These are phyloP conservation scores for Termitomyces sp. DNA, from an alignment of 768 basidiomycete genomes.

Conservation along the genomic window DNA sequence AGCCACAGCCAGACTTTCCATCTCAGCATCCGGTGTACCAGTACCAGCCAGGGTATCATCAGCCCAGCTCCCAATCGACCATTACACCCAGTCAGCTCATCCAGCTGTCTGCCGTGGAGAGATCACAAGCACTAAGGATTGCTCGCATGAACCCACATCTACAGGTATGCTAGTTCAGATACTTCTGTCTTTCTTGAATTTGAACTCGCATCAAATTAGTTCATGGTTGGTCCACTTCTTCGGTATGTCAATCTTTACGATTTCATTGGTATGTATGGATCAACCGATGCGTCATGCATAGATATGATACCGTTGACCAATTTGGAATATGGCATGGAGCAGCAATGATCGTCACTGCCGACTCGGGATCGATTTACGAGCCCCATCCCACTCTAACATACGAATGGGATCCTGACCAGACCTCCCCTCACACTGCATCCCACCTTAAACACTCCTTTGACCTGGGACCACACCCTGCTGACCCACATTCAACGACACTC, in stretches of 20 bases:
- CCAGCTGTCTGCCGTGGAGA: constrained; percentile 54
- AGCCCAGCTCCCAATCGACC: constrained; percentile 20
- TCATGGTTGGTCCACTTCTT: constrained; percentile 90
- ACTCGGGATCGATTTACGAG: constrained; percentile 73
- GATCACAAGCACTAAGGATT: constrained; percentile 51
- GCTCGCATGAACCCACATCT: constrained; percentile 78
- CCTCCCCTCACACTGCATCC: constrained; percentile 6
- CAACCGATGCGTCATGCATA: constrained; percentile 15
- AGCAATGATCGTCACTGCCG: constrained; percentile 82
- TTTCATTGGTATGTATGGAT: not conserved
- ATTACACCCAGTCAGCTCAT: constrained; percentile 36
- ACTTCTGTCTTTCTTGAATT: not conserved
- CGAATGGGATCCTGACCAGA: constrained; percentile 63
- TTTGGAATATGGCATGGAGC: constrained; percentile 83
- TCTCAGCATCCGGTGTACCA: constrained; percentile 10
- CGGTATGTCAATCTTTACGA: constrained; percentile 24
- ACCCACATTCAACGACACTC: constrained; percentile 50
- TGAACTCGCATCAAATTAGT: constrained; percentile 25
- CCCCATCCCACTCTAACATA: constrained; percentile 66
- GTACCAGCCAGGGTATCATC: constrained; percentile 14
- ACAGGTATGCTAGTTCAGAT: constrained; percentile 34
- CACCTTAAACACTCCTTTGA: constrained; percentile 38
- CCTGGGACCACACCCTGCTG: constrained; percentile 69
- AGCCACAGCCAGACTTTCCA: constrained; percentile 9
- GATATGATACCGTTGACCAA: constrained; percentile 84